Percentiles rank a stretch among this genome's conserved stretches.
These are phyloP conservation scores for Ulota crispa DNA, from an alignment of 225 moss, liverwort and hornwort species.

Conservation along the genomic window DNA sequence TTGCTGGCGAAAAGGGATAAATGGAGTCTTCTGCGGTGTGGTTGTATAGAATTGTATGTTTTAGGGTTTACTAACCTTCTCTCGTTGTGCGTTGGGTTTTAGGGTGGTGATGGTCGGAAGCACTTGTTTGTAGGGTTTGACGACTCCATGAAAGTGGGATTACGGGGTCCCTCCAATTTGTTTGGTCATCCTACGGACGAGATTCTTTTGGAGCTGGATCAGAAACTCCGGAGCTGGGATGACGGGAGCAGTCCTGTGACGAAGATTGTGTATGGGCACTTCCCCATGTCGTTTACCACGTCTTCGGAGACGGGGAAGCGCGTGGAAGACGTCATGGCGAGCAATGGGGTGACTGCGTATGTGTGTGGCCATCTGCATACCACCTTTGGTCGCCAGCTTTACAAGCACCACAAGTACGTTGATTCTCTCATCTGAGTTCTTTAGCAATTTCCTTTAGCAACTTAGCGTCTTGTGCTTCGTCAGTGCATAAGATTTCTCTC, in stretches of 20 bases:
- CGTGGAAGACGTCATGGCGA: conserved; percentile 65
- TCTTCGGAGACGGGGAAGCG: conserved; percentile 68
- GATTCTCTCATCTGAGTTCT: background rate
- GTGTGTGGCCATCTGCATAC: conserved; percentile 90
- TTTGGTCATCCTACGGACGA: conserved; percentile 87
- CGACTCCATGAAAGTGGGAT: conserved; percentile 82
- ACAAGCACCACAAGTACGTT: conserved; percentile 66
- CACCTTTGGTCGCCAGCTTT: conserved; percentile 75
- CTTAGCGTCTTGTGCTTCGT: background rate
- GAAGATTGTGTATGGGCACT: conserved; percentile 91
- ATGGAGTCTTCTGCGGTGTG: background rate
- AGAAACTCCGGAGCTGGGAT: conserved; percentile 67
- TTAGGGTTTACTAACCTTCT: background rate
- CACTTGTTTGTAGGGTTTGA: conserved; percentile 90
- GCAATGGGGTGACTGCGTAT: conserved; percentile 66
- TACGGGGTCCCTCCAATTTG: conserved; percentile 82
- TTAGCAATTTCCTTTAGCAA: background rate
- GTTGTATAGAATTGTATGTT: background rate
- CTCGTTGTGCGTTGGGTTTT: background rate
- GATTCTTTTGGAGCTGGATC: conserved; percentile 54
- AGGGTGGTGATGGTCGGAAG: conserved; percentile 78
- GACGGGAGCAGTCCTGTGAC: conserved; percentile 42
- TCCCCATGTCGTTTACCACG: conserved; percentile 87
- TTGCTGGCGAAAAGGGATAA: no score
- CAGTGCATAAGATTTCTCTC: no score